phyloP scores from a whole-genome alignment of 805 yeast species.

The Blastobotrys chiropterorum region DNA sequence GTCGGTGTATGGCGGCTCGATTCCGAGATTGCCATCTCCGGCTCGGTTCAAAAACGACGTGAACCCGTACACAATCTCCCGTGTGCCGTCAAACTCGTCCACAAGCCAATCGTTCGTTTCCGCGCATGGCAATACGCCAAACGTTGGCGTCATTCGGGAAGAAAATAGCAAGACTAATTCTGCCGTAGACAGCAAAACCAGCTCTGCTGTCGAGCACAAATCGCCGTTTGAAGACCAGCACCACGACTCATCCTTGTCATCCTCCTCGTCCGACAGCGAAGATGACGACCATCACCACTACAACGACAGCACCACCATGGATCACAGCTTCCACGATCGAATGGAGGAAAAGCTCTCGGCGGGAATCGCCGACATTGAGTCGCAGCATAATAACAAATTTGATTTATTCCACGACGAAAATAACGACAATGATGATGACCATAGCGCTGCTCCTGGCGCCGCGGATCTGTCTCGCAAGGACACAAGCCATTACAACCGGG shows the following conservation, averaged over 20 bases:
- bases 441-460: neutral
- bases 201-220: neutral
- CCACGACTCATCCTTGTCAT: neutral
- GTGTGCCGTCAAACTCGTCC: neutral
- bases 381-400: neutral
- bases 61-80: neutral
- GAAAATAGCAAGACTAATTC: neutral
- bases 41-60: neutral
- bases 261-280: neutral
- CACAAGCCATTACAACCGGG: conserved; percentile 24
- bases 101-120: neutral
- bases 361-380: conserved; percentile 1
- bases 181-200: neutral
- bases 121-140: neutral
- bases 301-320: neutral
- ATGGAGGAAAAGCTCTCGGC: neutral
- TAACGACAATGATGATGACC: conserved; percentile 2
- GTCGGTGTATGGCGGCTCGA: conserved; percentile 11
- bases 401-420: neutral
- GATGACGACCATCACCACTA: neutral
- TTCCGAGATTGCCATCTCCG: conserved; percentile 9
- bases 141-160: neutral
- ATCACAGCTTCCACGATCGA: neutral
- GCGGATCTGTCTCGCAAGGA: conserved; percentile 14
- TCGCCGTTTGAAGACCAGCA: neutral